A percentile compares a stretch with the other conserved stretches of the same genome.
Conservation (phyloP, 2,329 filamentous ascomycete genomes). For the Beauveria medogensis region DNA sequence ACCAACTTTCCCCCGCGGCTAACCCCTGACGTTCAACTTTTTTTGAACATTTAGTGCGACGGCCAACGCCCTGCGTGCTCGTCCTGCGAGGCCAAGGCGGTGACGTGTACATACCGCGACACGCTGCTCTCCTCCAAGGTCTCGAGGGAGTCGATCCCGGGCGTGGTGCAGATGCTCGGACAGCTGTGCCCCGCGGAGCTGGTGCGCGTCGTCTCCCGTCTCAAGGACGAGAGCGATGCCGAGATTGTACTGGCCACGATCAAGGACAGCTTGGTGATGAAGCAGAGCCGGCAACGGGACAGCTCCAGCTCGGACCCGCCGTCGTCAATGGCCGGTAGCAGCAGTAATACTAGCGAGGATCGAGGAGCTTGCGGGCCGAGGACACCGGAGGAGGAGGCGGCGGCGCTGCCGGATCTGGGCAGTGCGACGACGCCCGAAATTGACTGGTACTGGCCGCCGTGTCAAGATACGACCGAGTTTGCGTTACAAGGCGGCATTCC, state of each 20-base stretch:
- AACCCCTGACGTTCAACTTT: neutral
- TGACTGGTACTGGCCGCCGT: too few relatives aligned
- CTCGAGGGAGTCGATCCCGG: neutral
- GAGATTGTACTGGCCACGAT: neutral
- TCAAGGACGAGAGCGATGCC: neutral
- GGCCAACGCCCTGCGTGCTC: neutral
- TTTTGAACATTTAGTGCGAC: neutral
- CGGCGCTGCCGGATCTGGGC: too few relatives aligned
- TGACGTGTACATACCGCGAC: neutral
- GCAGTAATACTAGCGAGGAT: neutral
- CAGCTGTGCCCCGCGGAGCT: neutral
- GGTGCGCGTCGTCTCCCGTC: neutral
- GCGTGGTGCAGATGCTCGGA: neutral
- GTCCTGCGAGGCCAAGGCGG: neutral
- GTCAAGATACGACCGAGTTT: too few relatives aligned
- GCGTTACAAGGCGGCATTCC: too few relatives aligned
- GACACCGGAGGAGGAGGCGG: neutral
- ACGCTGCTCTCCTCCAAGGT: neutral
- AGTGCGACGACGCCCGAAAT: too few relatives aligned
- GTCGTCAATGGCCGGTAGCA: neutral
- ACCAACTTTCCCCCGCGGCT: neutral
- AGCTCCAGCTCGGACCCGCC: neutral
- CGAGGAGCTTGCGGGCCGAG: neutral
- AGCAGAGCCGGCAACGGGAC: neutral
- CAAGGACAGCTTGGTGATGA: neutral